Base-by-base conservation (phyloP, 805 yeast genomes). In the Myxozyma lipomycoides region DNA sequence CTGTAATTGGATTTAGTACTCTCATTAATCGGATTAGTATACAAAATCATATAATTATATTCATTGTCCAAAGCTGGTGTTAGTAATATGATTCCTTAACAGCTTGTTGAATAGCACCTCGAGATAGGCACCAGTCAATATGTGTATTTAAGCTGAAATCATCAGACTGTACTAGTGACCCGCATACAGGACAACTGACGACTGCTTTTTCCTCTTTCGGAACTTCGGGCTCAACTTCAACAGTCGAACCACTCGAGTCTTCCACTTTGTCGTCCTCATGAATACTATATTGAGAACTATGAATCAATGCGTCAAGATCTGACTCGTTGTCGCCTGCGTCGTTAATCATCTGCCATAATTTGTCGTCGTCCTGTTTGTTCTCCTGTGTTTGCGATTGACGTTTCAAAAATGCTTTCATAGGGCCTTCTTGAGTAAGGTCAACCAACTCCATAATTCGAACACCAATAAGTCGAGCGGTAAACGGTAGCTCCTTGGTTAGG, bases 41-140 rank as follows among this genome's bases (percentile, higher is more conserved):
- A n/a, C n/a, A n/a, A n/a, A n/a, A n/a, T n/a, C n/a, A n/a, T n/a
- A n/a, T n/a, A n/a, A n/a, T n/a, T n/a, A n/a, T n/a, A n/a, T n/a
- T n/a, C n/a, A n/a, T n/a, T n/a, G n/a, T n/a, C n/a, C n/a, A n/a
- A n/a, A n/a, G n/a, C n/a, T n/a, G n/a, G n/a, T n/a, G n/a, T n/a
- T 10, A 28, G 7, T 12, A 12, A 47, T 25, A 51, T 5, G 59
- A 30, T 21, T 58, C 58, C n/a, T 40, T 43, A 2, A 55, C 49
- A 3, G 58, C 62, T 18, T 56, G 53, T 21, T 44, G 36, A 17
- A 60, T 60, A 10, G 61, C 57, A 9, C 40, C 49, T 17, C 61
- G 47, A 6, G 60, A 59, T 6, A 61, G 37, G 45, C 64, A 61
- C 55, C 51, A 48, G 44, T 61, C 64, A 24, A 61, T 48, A 41